phyloP scores from a whole-genome alignment of 768 basidiomycete genomes.

The Crucibulum laeve region DNA sequence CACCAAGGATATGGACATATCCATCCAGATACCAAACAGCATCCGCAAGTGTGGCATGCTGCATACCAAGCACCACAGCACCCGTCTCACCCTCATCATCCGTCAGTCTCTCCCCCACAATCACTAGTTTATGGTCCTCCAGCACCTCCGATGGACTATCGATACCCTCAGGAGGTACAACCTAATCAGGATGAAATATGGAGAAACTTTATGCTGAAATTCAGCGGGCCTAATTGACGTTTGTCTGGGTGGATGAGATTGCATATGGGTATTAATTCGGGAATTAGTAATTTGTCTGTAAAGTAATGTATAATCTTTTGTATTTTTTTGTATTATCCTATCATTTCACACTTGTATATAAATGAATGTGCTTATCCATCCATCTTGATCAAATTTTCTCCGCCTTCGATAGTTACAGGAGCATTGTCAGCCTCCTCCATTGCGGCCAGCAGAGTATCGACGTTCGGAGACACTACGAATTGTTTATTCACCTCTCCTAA shows the following conservation, averaged over 20 bases:
- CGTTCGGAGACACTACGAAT: slow-evolving; percentile 80
- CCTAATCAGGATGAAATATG: slow-evolving; percentile 33
- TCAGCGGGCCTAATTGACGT: slow-evolving; percentile 10
- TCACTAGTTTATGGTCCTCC: neutral
- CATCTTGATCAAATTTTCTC: slow-evolving; percentile 52
- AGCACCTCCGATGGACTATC: slow-evolving; percentile 4
- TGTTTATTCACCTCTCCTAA: slow-evolving; percentile 86
- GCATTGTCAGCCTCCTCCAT: slow-evolving; percentile 51
- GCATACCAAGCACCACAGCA: neutral
- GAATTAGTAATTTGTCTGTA: neutral
- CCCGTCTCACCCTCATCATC: neutral
- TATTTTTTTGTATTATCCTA: neutral
- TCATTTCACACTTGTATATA: neutral
- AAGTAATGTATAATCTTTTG: neutral
- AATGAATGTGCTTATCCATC: slow-evolving; percentile 20
- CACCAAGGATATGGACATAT: neutral
- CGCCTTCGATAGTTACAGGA: slow-evolving; percentile 27
- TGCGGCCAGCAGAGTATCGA: slow-evolving; percentile 66
- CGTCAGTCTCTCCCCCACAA: slow-evolving; percentile 1
- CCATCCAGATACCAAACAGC: neutral
- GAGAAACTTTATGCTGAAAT: slow-evolving; percentile 29
- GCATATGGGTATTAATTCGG: neutral
- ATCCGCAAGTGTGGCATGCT: neutral
- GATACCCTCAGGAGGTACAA: slow-evolving; percentile 8
- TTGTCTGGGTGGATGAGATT: neutral